Conservation (phyloP, 352 stramenopile genomes). For the Globisporangium mamillatum region DNA sequence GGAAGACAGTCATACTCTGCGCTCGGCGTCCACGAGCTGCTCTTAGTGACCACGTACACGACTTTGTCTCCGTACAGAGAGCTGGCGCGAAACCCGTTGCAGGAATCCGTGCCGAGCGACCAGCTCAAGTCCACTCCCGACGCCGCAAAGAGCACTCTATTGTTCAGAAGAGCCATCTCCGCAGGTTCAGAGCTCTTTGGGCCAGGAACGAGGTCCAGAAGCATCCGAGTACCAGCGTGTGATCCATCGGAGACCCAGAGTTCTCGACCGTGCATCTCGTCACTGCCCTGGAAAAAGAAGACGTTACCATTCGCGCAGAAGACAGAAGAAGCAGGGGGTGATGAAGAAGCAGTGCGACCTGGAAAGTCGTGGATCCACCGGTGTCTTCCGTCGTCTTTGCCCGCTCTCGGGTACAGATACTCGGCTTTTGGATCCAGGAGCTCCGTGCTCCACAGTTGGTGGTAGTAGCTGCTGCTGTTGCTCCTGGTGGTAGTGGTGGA, state of each 20-base stretch:
- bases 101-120: slow-evolving; percentile 29
- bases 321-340: neutral
- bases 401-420: slow-evolving; percentile 9
- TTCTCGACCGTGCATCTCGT: slow-evolving; percentile 46
- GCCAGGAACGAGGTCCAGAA: slow-evolving; percentile 64
- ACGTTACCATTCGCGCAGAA: slow-evolving; percentile 22
- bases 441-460: slow-evolving; percentile 29
- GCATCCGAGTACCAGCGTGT: slow-evolving; percentile 33
- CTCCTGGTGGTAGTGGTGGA: neutral
- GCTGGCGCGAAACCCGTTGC: slow-evolving; percentile 41
- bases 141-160: slow-evolving; percentile 64
- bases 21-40: slow-evolving; percentile 39
- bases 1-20: slow-evolving; percentile 65
- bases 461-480: slow-evolving; percentile 5
- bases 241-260: slow-evolving; percentile 66
- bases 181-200: slow-evolving; percentile 27
- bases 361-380: slow-evolving; percentile 22
- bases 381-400: slow-evolving; percentile 26
- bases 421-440: slow-evolving; percentile 18
- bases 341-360: neutral
- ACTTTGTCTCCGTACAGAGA: slow-evolving; percentile 33
- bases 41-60: slow-evolving; percentile 54
- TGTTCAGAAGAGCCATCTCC: slow-evolving; percentile 43
- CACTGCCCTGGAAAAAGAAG: slow-evolving; percentile 51
- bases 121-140: slow-evolving; percentile 60